Evolutionary conservation across 192 early-diverging fungal genomes (phyloP).

Genomic region (Coemansia sp.): DNA sequence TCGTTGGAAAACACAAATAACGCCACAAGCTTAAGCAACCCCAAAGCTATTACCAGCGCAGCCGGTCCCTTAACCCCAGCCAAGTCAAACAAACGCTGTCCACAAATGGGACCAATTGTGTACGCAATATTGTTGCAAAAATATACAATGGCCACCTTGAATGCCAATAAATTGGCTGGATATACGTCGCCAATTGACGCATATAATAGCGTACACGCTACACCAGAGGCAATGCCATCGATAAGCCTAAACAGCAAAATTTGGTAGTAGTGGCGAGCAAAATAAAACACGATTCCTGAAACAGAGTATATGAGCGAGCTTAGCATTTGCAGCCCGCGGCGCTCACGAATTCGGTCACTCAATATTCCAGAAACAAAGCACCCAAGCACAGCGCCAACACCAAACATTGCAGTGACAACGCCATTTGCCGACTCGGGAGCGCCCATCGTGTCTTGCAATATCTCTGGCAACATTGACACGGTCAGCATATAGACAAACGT

Average conservation of each 20-base stretch:
- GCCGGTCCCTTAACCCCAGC: constrained; percentile 24
- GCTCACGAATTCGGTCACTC: constrained; percentile 21
- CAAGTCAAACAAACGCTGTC: constrained; percentile 22
- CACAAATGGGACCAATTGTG: constrained; percentile 37
- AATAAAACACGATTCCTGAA: constrained; percentile 30
- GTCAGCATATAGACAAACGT: constrained; percentile 41
- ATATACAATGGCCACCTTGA: constrained; percentile 38
- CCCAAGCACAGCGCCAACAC: constrained; percentile 25
- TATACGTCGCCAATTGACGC: constrained; percentile 41
- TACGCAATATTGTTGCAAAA: constrained; percentile 43
- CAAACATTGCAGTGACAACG: constrained; percentile 38
- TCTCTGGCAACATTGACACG: constrained; percentile 27
- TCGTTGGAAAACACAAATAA: constrained; percentile 19
- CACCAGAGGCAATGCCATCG: constrained; percentile 35
- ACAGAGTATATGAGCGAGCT: constrained; percentile 17
- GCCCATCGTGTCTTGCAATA: constrained; percentile 32
- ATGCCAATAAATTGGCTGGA: constrained; percentile 29
- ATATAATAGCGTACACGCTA: constrained; percentile 33
- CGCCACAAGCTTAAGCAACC: constrained; percentile 21
- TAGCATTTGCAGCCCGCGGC: constrained; percentile 20
- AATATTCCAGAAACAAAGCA: constrained; percentile 8
- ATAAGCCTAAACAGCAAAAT: constrained; percentile 30
- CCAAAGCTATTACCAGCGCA: constrained; percentile 26
- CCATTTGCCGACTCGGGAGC: constrained; percentile 35
- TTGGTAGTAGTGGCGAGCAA: constrained; percentile 30